Evolutionary conservation across 768 basidiomycete genomes (phyloP), one percentile per base, ranked within the genome.

Genomic region (Ramaria sp.): DNA sequence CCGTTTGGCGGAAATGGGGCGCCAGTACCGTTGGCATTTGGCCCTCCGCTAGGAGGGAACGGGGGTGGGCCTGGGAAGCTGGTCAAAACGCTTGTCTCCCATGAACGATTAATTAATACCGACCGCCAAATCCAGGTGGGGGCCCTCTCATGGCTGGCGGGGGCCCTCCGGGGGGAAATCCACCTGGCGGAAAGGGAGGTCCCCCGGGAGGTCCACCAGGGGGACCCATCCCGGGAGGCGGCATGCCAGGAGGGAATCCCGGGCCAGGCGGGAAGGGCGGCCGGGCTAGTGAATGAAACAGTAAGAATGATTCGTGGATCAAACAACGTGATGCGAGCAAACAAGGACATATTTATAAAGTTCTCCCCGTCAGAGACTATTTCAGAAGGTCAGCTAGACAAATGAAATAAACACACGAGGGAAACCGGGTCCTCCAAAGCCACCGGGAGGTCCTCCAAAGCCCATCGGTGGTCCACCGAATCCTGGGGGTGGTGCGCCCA

Each of bases 151-250:
- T 69, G 39, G 71, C 72, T 20, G 74, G 73, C 34, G 74, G 77
- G 4, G 59, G 59, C 8, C 48, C 48, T 50, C 34, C 28, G 9
- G 57, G 57, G 50, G 76, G 72, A 65, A 72, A 67, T 27, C 77
- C 78, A 61, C 71, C 73, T 20, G 83, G 83, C 58, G 85, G 88
- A 71, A 88, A 88, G 27, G 88, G 85, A 43, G 87, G 83, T 22
- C 69, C 78, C 57, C 82, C 81, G 60, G 72, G 75, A 68, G 75
- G 76, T 44, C 61, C 78, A 58, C 82, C 81, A 60, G 72, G 75
- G 68, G 75, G 76, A 42, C 61, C 58, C 62, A 71, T 70, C 43
- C 73, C 73, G 34, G 60, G 61, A 51, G 38, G 52, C 1, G 72
- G 72, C 24, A 60, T 56, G 20, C 52, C 49, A 18, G 52, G 52